Percentiles rank a stretch among this genome's conserved stretches.
These are phyloP conservation scores for Cadophora luteo-olivacea DNA, from an alignment of 2,329 filamentous ascomycete species.

Conservation along the genomic window DNA sequence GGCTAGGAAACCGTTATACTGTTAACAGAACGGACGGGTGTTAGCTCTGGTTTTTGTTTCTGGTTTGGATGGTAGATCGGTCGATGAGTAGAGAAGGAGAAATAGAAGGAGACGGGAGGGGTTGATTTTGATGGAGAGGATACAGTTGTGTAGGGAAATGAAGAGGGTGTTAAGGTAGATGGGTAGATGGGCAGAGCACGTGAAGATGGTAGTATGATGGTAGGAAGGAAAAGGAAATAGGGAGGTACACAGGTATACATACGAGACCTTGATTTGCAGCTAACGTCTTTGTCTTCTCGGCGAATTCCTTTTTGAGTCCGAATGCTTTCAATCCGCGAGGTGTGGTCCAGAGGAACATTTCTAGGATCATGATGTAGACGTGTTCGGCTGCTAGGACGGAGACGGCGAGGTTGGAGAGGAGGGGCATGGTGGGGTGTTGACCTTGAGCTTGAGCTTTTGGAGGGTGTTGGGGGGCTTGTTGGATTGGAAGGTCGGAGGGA, in stretches of 20 bases:
- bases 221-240: neutral
- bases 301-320: constrained; percentile 52
- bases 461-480: no score
- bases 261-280: constrained; percentile 57
- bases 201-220: neutral
- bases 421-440: constrained; percentile 42
- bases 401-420: constrained; percentile 46
- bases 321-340: constrained; percentile 54
- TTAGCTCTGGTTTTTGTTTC: neutral
- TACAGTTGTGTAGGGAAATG: no score
- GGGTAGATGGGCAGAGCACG: neutral
- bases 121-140: no score
- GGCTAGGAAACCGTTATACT: constrained; percentile 59
- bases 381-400: constrained; percentile 51
- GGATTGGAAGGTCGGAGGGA: neutral
- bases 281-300: constrained; percentile 51
- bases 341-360: constrained; percentile 58
- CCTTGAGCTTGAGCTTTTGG: neutral
- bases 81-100: neutral
- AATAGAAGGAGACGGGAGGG: no score
- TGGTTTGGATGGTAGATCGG: neutral
- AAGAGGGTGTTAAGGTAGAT: no score
- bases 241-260: neutral
- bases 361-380: constrained; percentile 56
- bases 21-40: no score